These are phyloP conservation scores for Penicillium salamii DNA, from an alignment of 495 filamentous ascomycete genomes.

Conservation along the genomic window DNA sequence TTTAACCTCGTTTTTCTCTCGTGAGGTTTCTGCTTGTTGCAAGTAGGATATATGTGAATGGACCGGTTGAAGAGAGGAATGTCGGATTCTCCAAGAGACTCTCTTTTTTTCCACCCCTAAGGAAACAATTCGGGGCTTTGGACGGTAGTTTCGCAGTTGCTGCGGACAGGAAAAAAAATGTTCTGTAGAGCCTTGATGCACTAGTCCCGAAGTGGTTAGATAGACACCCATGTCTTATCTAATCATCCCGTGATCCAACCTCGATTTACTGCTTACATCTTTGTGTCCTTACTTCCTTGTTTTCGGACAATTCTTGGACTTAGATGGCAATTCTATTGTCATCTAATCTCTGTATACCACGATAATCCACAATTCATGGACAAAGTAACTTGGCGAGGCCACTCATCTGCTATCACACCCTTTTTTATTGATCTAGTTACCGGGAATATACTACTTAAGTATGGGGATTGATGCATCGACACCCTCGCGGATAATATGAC, in stretches of 20 bases:
- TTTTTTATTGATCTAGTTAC: no score
- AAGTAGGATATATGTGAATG: background rate
- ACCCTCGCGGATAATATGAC: no score
- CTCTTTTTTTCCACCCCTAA: constrained; percentile 23
- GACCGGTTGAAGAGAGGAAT: background rate
- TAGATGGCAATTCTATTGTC: no score
- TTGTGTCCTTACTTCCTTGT: no score
- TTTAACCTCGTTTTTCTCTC: constrained; percentile 7
- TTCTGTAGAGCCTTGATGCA: constrained; percentile 39
- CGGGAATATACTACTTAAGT: no score
- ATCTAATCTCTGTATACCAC: no score
- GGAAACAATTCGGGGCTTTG: constrained; percentile 30
- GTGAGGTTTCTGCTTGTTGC: background rate
- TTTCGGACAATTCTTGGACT: no score
- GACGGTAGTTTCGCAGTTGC: constrained; percentile 32
- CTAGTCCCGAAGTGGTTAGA: constrained; percentile 38
- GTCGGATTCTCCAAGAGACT: constrained; percentile 8
- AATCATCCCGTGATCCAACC: constrained; percentile 23
- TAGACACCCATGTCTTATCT: constrained; percentile 32
- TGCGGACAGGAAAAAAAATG: constrained; percentile 47
- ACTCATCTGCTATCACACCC: no score
- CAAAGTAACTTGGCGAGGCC: no score
- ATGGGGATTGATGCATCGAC: no score
- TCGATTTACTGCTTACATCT: no score
- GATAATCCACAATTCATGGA: no score